phyloP scores from a whole-genome alignment of 768 basidiomycete species.

The Pulveroboletus sp. region DNA sequence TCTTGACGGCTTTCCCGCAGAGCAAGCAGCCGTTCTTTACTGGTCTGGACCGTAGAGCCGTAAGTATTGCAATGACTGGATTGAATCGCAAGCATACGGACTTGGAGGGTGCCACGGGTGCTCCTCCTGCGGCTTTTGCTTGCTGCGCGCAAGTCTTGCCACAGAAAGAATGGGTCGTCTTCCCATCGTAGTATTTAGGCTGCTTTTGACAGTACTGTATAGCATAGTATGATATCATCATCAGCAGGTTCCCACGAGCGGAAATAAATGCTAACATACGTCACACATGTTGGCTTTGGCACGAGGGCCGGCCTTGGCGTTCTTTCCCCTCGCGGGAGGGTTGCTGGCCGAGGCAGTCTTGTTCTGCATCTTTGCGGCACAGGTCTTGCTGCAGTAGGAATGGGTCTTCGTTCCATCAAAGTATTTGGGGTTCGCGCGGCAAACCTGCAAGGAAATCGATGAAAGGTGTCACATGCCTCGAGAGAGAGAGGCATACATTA shows the following conservation, averaged over 20 bases:
- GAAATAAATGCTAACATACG: conserved; percentile 34
- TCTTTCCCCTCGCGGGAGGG: conserved; percentile 27
- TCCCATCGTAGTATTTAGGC: conserved; percentile 59
- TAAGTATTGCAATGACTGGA: conserved; percentile 31
- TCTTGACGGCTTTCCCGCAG: conserved; percentile 58
- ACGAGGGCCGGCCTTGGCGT: conserved; percentile 23
- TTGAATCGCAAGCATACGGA: conserved; percentile 23
- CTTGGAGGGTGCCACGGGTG: conserved; percentile 27
- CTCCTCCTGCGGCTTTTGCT: conserved; percentile 31
- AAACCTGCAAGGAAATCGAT: conserved; percentile 38
- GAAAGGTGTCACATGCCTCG: conserved; percentile 4
- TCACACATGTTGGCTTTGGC: conserved; percentile 44
- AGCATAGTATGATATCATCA: conserved; percentile 7
- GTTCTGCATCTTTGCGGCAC: conserved; percentile 46
- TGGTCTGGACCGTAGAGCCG: conserved; percentile 30
- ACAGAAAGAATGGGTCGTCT: conserved; percentile 59
- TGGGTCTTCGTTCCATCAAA: conserved; percentile 55
- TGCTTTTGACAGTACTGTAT: conserved; percentile 55
- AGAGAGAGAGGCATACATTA: conserved; percentile 39
- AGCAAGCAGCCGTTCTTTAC: conserved; percentile 51
- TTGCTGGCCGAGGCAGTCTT: conserved; percentile 23
- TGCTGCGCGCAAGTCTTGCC: conserved; percentile 60
- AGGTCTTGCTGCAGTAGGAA: conserved; percentile 58
- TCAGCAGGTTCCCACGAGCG: neutral
- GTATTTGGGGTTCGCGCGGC: conserved; percentile 54